Conservation (phyloP, 768 basidiomycete genomes). For the Pulveroboletus frians region DNA sequence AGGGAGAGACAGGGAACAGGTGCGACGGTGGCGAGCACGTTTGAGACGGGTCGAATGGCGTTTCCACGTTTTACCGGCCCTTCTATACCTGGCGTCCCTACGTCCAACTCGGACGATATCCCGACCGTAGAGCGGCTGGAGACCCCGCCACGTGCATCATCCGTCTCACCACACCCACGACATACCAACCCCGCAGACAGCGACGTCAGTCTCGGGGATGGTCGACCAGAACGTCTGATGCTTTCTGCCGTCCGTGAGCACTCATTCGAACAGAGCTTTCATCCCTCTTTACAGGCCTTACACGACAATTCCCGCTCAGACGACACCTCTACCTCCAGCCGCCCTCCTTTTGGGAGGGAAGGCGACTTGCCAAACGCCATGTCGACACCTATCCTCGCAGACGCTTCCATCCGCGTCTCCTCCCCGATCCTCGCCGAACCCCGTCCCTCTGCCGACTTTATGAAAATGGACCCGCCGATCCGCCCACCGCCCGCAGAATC, state of each 20-base stretch:
- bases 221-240: slow-evolving; percentile 22
- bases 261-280: slow-evolving; percentile 14
- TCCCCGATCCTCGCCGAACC: slow-evolving; percentile 41
- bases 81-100: slow-evolving; percentile 14
- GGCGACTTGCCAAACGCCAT: slow-evolving; percentile 25
- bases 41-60: slow-evolving; percentile 9
- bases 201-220: slow-evolving; percentile 18
- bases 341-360: slow-evolving; percentile 19
- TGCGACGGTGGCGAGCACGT: not conserved
- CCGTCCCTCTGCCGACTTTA: slow-evolving; percentile 42
- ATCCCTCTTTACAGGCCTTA: slow-evolving; percentile 10
- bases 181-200: slow-evolving; percentile 14
- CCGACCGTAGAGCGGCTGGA: slow-evolving; percentile 27
- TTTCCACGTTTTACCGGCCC: slow-evolving; percentile 22
- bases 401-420: slow-evolving; percentile 21
- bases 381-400: slow-evolving; percentile 26
- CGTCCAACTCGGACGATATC: slow-evolving; percentile 26
- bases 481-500: slow-evolving; percentile 35
- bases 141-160: slow-evolving; percentile 22
- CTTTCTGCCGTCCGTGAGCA: slow-evolving; percentile 24
- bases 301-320: slow-evolving; percentile 20
- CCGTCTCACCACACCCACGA: slow-evolving; percentile 20
- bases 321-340: slow-evolving; percentile 22
- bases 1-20: slow-evolving; percentile 21
- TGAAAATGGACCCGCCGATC: slow-evolving; percentile 43